Percentiles rank a stretch among this genome's conserved stretches.
These are phyloP conservation scores for Tanacetum coccineum DNA, from an alignment of 129 eudicot species.

Conservation along the genomic window DNA sequence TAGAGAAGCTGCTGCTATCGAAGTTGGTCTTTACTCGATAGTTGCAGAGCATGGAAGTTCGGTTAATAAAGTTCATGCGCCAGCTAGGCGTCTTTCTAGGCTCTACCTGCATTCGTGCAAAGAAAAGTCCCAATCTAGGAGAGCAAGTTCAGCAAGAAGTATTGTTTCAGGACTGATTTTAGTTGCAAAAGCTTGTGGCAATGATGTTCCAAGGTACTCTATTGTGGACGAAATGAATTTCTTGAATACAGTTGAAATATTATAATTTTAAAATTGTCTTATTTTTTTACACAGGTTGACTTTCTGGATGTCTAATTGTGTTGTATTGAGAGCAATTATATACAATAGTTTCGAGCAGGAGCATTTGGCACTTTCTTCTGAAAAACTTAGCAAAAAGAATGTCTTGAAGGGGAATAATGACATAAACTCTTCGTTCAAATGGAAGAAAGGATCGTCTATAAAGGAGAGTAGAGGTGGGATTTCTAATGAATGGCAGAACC, in stretches of 20 bases:
- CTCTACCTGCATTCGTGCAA: slow-evolving; percentile 70
- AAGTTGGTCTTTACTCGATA: slow-evolving; percentile 77
- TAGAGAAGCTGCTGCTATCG: slow-evolving; percentile 93
- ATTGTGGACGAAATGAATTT: slow-evolving; percentile 7
- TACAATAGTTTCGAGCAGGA: slow-evolving; percentile 57
- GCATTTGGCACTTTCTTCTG: slow-evolving; percentile 38
- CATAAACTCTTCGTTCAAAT: slow-evolving; percentile 38
- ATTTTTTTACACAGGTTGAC: slow-evolving; percentile 57
- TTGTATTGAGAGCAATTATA: slow-evolving; percentile 70
- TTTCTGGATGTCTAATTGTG: slow-evolving; percentile 90
- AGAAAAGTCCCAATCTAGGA: slow-evolving; percentile 46
- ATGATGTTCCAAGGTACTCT: slow-evolving; percentile 90
- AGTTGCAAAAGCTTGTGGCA: slow-evolving; percentile 98
- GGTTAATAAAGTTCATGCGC: slow-evolving; percentile 81
- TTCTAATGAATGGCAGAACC: slow-evolving; percentile 58
- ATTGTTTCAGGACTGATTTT: slow-evolving; percentile 77
- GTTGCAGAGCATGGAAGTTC: slow-evolving; percentile 98
- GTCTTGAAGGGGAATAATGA: slow-evolving; percentile 33
- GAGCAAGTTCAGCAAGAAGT: slow-evolving; percentile 67
- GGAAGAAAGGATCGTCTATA: slow-evolving; percentile 40
- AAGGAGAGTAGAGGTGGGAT: slow-evolving; percentile 33
- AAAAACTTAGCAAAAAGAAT: slow-evolving; percentile 19
- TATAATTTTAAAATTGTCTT: background rate
- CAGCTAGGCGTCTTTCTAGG: slow-evolving; percentile 96
- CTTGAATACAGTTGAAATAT: background rate